Evolutionary conservation across 495 filamentous ascomycete genomes (phyloP).

Genomic region (Hypoxylon trugodes): DNA sequence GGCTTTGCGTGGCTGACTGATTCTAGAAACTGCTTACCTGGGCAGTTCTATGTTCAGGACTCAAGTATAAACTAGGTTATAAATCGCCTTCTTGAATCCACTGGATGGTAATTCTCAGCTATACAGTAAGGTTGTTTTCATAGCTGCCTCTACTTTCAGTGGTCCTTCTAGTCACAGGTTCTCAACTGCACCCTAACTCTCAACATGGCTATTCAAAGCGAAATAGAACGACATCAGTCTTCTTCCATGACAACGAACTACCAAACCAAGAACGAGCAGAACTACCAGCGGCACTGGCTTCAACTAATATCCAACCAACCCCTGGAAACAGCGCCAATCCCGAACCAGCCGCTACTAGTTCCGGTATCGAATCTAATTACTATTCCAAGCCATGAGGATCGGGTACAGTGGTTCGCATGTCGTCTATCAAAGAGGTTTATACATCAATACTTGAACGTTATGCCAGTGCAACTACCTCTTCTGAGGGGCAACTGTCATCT

Average conservation of each 20-base stretch:
- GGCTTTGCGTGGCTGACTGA: slow-evolving; percentile 3
- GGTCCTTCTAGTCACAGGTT: slow-evolving; percentile 2
- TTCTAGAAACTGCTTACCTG: slow-evolving; percentile 2
- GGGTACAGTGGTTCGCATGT: slow-evolving; percentile 4
- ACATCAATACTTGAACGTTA: slow-evolving; percentile 11
- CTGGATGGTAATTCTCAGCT: not conserved
- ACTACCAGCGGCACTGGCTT: slow-evolving; percentile 2
- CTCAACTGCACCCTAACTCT: not conserved
- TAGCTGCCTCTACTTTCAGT: not conserved
- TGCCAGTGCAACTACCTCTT: not conserved
- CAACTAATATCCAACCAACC: not conserved
- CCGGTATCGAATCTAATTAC: not conserved
- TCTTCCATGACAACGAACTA: not conserved
- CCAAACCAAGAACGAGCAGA: not conserved
- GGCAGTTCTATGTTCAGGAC: not conserved
- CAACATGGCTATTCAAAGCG: slow-evolving; percentile 10
- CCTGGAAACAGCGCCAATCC: not conserved
- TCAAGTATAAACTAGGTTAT: slow-evolving; percentile 5
- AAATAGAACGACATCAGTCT: not conserved
- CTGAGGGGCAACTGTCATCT: not conserved
- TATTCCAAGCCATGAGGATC: not conserved
- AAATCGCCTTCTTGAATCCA: not conserved
- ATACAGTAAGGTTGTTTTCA: not conserved
- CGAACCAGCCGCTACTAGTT: not conserved
- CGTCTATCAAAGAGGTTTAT: slow-evolving; percentile 13